Base-by-base conservation (phyloP, 169 alveolate genomes). In the Plasmodium gonderi region DNA sequence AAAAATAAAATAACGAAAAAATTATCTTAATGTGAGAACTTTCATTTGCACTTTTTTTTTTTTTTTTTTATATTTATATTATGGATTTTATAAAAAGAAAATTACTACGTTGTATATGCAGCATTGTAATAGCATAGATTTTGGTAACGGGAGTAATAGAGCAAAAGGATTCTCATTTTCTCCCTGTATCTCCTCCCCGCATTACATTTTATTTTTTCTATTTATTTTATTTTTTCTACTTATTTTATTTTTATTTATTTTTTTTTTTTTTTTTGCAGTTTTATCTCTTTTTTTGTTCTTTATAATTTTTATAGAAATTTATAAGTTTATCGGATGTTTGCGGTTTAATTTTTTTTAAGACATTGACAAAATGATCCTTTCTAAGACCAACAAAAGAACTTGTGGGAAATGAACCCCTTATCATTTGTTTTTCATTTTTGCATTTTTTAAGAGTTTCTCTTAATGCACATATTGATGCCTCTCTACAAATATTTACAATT, bases 401-500 rank as follows among this genome's bases (percentile, higher is more conserved):
- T 33, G 64, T 69, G 49, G 91, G 38, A 23, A 68, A 64, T 31
- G 40, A 33, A 76, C 77, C 72, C 40, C 64, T 60, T 20, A 6
- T 38, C 33, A 31, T 40, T 29, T 81, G 40, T 5, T 5, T 60
- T 36, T 79, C 79, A 17, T 76, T 79, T 7, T 76, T 69, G 29
- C 80, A 60, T 1, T 54, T 81, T 74, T 80, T 93, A 26, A 93
- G 75, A 7, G 94, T 93, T 80, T 82, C 93, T 80, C 92, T 17
- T 44, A 83, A 51, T 33, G 98, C 96, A 9, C 91, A 94, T 92
- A 97, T 95, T 31, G 99, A 97, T 23, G 99, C 97, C 85, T 98
- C 99, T 31, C 98, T 96, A 74, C 99, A 98, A 6, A 98, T 80
- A 87, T 95, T 91, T 23, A 96, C 98, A 11, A 98, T 91, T 85